These are phyloP conservation scores for Aegilops speltoides DNA, from an alignment of 176 grass and related monocot species.

Conservation along the genomic window DNA sequence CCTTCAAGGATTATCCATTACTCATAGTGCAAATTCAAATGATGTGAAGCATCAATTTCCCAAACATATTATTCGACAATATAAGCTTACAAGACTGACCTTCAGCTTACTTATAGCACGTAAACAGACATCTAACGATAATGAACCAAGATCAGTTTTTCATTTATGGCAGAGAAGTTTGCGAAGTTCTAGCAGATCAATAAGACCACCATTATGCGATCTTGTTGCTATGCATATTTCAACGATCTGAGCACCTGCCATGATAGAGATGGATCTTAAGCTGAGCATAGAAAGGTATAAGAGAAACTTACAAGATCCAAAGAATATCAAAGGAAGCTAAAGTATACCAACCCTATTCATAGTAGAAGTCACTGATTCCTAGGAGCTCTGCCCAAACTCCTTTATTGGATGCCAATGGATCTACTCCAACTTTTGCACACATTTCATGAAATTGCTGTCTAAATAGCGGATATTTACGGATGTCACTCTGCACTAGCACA, in stretches of 20 bases:
- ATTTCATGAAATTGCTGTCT: constrained; percentile 99
- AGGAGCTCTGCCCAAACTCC: constrained; percentile 97
- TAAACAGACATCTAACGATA: constrained; percentile 91
- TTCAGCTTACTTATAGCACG: constrained; percentile 98
- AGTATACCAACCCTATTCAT: constrained; percentile 75
- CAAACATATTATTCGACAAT: neutral
- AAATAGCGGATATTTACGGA: constrained; percentile 86
- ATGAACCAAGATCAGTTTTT: constrained; percentile 62
- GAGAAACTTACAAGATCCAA: neutral
- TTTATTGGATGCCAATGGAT: constrained; percentile 92
- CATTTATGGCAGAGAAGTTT: constrained; percentile 68
- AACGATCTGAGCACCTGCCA: constrained; percentile 91
- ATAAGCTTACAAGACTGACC: constrained; percentile 40
- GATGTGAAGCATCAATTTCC: neutral
- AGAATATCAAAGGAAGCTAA: neutral
- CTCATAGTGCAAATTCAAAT: neutral
- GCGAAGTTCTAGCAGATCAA: constrained; percentile 83
- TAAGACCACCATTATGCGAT: constrained; percentile 80
- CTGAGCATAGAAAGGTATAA: neutral
- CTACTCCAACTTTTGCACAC: constrained; percentile 97
- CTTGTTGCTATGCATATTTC: constrained; percentile 95
- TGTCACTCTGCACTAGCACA: constrained; percentile 77
- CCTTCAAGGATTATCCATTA: no score
- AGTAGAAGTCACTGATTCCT: constrained; percentile 97
- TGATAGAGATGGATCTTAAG: constrained; percentile 9